Evolutionary conservation across 345 rosid genomes (phyloP), one percentile per base, ranked within the genome.

Genomic region (Toxicodendron radicans): DNA sequence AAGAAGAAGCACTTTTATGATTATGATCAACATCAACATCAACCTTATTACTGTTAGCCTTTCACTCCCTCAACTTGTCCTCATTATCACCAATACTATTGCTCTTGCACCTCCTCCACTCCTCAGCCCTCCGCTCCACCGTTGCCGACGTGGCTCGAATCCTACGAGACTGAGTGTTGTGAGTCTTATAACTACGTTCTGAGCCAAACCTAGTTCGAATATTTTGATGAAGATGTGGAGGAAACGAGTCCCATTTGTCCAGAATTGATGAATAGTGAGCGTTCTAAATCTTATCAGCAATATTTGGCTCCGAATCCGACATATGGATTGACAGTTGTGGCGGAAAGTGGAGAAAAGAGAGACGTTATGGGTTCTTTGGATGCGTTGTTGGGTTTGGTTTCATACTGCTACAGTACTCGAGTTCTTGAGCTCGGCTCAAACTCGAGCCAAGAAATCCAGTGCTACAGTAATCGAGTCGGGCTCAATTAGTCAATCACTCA

Each of bases 91-190:
- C 73, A 70, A 10, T 68, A 66, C 65, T 76, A 77, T 53, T 76
- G 76, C 80, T 76, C 82, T 27, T 76, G 32, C 65, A 35, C 27
- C 57, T 45, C 81, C 27, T 58, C 85, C 0, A 0, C 56, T 21
- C 87, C 56, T n/a, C 86, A 83, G 80, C 95, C 92, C 27, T 85
- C 91, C 5, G 95, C 91, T 18, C 93, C 91, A 14, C 89, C 89
- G 13, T 60, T 84, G 41, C 83, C 90, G 1, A 82, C 87, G 4
- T 88, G 95, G 93, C 77, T 90, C 4, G 80, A 80, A 33, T 72
- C 57, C 14, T 72, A 62, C 24, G 83, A 70, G 73, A 49, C 74
- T 71, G 68, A 66, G 5, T 38, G 43, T 38, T 38, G 6, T 38
- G 52, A 58, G 24, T 24, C 71, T 10, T 4, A 24, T 60, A 7